Evolutionary conservation across 2,329 filamentous ascomycete genomes (phyloP).

Genomic region (Rhinocladiella similis): DNA sequence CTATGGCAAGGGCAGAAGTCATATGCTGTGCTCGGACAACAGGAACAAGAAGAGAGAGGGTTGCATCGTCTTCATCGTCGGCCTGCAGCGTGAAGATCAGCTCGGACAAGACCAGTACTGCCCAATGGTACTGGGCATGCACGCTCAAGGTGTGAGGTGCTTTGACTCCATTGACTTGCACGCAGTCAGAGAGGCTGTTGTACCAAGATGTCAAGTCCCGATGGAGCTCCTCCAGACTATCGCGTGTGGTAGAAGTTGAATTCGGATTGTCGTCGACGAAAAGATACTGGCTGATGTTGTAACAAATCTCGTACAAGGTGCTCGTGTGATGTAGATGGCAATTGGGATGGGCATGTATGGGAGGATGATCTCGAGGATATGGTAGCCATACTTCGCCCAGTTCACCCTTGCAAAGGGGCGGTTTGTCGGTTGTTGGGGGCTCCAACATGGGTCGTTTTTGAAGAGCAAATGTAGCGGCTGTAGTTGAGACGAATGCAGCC

Average conservation of each 20-base stretch:
- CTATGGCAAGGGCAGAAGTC: conserved; percentile 4
- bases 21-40: conserved; percentile 8
- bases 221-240: conserved; percentile 6
- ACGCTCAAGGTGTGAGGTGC: conserved; percentile 6
- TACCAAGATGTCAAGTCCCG: conserved; percentile 4
- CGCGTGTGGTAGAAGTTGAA: neutral
- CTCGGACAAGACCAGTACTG: conserved; percentile 6
- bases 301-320: conserved; percentile 1
- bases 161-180: conserved; percentile 1
- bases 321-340: neutral
- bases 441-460: conserved; percentile 1
- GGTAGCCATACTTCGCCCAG: conserved; percentile 3
- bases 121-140: conserved; percentile 9
- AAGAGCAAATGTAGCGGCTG: conserved; percentile 7
- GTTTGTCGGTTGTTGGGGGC: neutral
- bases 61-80: conserved; percentile 8
- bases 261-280: conserved; percentile 1
- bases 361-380: neutral
- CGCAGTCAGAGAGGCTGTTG: neutral
- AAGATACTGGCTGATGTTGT: conserved; percentile 6
- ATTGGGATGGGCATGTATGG: neutral
- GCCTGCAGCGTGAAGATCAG: conserved; percentile 2
- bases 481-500: conserved; percentile 7
- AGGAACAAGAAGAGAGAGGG: neutral
- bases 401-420: neutral